Evolutionary conservation across 495 filamentous ascomycete genomes (phyloP).

Genomic region (Parathielavia hyrcaniae): DNA sequence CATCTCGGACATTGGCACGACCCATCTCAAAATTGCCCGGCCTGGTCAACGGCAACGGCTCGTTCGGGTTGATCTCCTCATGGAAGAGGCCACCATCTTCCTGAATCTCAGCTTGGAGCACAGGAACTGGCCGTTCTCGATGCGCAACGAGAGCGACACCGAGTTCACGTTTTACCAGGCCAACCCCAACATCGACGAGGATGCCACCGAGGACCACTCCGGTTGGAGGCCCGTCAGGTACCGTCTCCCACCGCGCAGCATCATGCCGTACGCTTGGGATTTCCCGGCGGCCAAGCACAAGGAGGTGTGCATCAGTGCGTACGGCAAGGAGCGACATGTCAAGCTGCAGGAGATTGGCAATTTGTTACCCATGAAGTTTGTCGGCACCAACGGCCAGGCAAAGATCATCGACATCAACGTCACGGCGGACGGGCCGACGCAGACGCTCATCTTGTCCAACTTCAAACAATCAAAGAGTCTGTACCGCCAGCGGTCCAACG

Average conservation of each 20-base stretch:
- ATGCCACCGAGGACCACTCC: constrained; percentile 71
- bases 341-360: constrained; percentile 96
- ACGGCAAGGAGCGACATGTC: constrained; percentile 78
- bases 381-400: constrained; percentile 54
- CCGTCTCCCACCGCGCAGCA: constrained; percentile 86
- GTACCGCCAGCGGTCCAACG: constrained; percentile 76
- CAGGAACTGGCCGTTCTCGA: constrained; percentile 96
- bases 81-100: constrained; percentile 90
- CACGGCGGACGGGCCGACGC: constrained; percentile 86
- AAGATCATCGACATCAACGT: constrained; percentile 96
- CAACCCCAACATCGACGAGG: constrained; percentile 64
- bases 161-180: constrained; percentile 95
- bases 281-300: constrained; percentile 96
- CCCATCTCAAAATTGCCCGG: constrained; percentile 89
- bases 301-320: constrained; percentile 74
- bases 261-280: constrained; percentile 99
- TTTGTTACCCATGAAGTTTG: constrained; percentile 73
- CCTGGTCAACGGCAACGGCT: constrained; percentile 81
- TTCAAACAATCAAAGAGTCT: constrained; percentile 90
- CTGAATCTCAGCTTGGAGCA: constrained; percentile 81
- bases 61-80: constrained; percentile 78
- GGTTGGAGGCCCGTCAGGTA: constrained; percentile 89
- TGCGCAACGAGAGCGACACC: constrained; percentile 93
- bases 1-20: constrained; percentile 85
- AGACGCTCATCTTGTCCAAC: constrained; percentile 90